Evolutionary conservation across 257 asterid species (phyloP), one percentile per base, ranked within the genome.

Genomic region (Dorcoceras hygrometricum): DNA sequence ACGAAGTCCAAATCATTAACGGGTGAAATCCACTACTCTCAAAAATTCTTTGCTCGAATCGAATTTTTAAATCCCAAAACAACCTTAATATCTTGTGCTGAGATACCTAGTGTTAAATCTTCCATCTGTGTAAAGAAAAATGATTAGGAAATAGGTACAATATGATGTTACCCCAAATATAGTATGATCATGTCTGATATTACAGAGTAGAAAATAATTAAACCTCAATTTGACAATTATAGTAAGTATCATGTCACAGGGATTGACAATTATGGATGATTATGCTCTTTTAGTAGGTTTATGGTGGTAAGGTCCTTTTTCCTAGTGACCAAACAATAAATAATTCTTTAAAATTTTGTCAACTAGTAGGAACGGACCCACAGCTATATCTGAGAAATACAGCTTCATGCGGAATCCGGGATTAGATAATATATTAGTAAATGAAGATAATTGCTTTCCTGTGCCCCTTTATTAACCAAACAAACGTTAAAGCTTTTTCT

Each of bases 151-250:
- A 18, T 36, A 5, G 26, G 8, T 39, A 19, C 24, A 1, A 68
- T 39, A 24, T n/a, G 31, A 39, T 68, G 73, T 39, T 25, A 24
- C 2, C n/a, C 12, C 50, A 36, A 18, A 57, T 6, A 16, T 39
- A 58, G 66, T 25, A 57, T 36, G 6, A 50, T 51, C 61, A 27
- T 28, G 70, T 65, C 61, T 53, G 70, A 51, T 51, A 20, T 10
- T 29, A 25, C 5, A 29, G 5, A 31, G 9, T 29, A 23, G 43
- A 11, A 10, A 39, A 39, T 36, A 4, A 39, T 12, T 39, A 39
- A 39, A 39, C 50, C 46, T 39, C n/a, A 14, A n/a, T 39, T 39
- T 11, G 50, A 14, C 19, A 39, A 32, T 12, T 50, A 46, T 10
- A n/a, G 46, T 4, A 19, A 50, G 39, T 27, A 29, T 23, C 3